These are phyloP conservation scores for Psilocybe mexicana DNA, from an alignment of 1,284 basidiomycete genomes.

Conservation along the genomic window DNA sequence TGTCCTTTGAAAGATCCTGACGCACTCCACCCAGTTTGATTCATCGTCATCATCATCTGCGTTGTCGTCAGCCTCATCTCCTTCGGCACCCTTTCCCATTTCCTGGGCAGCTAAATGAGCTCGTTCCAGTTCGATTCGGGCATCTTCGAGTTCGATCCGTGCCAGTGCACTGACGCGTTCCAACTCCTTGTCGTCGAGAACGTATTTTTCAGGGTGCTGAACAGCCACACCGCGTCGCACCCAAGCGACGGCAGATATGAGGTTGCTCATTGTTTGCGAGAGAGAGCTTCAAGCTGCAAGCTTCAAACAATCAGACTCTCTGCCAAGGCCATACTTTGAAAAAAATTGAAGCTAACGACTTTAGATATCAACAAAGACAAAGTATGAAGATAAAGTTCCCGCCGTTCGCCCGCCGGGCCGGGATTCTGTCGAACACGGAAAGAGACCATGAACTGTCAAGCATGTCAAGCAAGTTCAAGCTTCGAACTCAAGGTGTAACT, in stretches of 20 bases:
- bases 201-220: slow-evolving; percentile 84
- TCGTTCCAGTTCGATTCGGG: slow-evolving; percentile 80
- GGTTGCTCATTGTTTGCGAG: slow-evolving; percentile 55
- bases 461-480: too few species aligned
- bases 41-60: slow-evolving; percentile 51
- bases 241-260: slow-evolving; percentile 73
- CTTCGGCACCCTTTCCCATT: slow-evolving; percentile 65
- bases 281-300: not conserved
- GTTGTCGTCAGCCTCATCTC: slow-evolving; percentile 61
- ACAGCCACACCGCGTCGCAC: slow-evolving; percentile 81
- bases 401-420: too few species aligned
- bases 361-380: slow-evolving; percentile 6
- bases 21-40: slow-evolving; percentile 83
- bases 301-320: not conserved
- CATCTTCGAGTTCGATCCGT: slow-evolving; percentile 86
- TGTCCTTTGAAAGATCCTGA: slow-evolving; percentile 14
- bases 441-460: too few species aligned
- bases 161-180: slow-evolving; percentile 90
- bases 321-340: not conserved
- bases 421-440: too few species aligned
- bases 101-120: slow-evolving; percentile 76
- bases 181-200: slow-evolving; percentile 89
- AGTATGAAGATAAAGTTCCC: too few species aligned
- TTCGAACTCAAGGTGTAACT: too few species aligned
- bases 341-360: slow-evolving; percentile 11